These are phyloP conservation scores for Sugiyamaella neomexicana DNA, from an alignment of 1,139 yeast species.

Conservation along the genomic window DNA sequence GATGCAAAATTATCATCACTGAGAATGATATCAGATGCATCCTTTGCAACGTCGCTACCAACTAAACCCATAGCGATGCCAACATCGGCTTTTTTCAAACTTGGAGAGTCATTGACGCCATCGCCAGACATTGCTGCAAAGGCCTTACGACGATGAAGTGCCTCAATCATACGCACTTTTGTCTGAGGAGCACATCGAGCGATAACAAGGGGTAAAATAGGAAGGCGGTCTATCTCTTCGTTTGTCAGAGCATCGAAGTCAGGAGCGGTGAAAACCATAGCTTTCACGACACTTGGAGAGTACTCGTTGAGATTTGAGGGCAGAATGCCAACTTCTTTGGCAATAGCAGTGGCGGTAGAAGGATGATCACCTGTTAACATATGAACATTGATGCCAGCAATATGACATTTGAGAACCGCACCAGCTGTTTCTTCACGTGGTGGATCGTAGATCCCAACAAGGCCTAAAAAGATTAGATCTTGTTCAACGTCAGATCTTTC, in stretches of 20 bases:
- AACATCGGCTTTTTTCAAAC: constrained; percentile 76
- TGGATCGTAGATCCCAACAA: constrained; percentile 81
- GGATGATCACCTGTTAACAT: constrained; percentile 89
- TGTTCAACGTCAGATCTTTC: constrained; percentile 57
- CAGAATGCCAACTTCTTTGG: constrained; percentile 80
- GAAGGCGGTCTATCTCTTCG: constrained; percentile 63
- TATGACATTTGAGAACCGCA: constrained; percentile 67
- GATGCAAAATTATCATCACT: constrained; percentile 77
- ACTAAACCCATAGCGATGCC: constrained; percentile 88
- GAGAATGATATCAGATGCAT: constrained; percentile 73
- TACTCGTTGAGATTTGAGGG: constrained; percentile 69
- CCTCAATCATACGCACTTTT: constrained; percentile 80
- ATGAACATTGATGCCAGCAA: constrained; percentile 77
- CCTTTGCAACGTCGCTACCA: constrained; percentile 81
- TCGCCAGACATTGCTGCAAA: constrained; percentile 88
- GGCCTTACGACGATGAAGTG: constrained; percentile 67
- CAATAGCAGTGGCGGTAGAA: constrained; percentile 78
- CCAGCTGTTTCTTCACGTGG: constrained; percentile 72
- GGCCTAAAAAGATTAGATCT: constrained; percentile 60
- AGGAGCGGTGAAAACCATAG: constrained; percentile 73
- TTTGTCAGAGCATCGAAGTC: constrained; percentile 68
- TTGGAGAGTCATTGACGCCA: constrained; percentile 84
- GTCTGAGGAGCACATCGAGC: constrained; percentile 88
- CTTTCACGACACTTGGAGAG: constrained; percentile 56
- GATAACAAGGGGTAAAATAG: constrained; percentile 73